Evolutionary conservation across 2,329 filamentous ascomycete genomes (phyloP).

Genomic region (Ophiostoma sp.): DNA sequence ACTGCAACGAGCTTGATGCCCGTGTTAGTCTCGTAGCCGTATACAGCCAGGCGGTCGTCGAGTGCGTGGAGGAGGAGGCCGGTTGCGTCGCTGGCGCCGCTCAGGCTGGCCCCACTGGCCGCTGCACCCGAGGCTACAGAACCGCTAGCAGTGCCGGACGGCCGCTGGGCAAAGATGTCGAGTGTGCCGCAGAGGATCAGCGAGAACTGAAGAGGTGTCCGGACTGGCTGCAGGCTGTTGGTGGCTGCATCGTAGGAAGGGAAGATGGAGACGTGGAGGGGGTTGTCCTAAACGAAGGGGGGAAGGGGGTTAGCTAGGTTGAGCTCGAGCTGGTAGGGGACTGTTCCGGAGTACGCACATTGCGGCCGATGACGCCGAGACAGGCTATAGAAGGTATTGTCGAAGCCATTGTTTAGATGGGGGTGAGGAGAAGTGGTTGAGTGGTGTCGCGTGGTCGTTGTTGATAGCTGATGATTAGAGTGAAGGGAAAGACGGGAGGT

Average conservation of each 20-base stretch:
- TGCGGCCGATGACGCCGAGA: conserved; percentile 89
- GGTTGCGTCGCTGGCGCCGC: conserved; percentile 61
- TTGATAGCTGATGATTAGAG: neutral
- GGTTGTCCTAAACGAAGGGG: conserved; percentile 71
- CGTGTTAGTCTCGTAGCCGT: conserved; percentile 96
- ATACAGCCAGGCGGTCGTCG: conserved; percentile 88
- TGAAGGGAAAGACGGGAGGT: neutral
- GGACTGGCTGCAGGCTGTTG: conserved; percentile 56
- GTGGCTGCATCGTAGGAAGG: conserved; percentile 65
- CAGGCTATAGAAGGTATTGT: conserved; percentile 82
- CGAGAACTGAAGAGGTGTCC: conserved; percentile 82
- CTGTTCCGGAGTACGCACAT: conserved; percentile 56
- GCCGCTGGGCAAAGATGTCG: conserved; percentile 87
- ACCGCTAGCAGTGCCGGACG: conserved; percentile 58
- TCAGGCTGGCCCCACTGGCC: conserved; percentile 47
- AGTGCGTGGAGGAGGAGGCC: conserved; percentile 82
- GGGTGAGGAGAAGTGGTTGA: neutral
- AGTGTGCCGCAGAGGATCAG: conserved; percentile 88
- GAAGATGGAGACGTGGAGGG: conserved; percentile 89
- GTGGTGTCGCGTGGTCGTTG: neutral
- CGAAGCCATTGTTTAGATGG: conserved; percentile 50
- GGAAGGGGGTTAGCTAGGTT: neutral
- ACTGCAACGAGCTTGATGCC: conserved; percentile 87
- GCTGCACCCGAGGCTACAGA: conserved; percentile 35
- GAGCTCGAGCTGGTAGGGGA: neutral